A percentile compares a stretch with the other conserved stretches of the same genome.
These are phyloP conservation scores for Rhytidiadelphus loreus DNA, from an alignment of 225 moss, liverwort and hornwort species.

Conservation along the genomic window DNA sequence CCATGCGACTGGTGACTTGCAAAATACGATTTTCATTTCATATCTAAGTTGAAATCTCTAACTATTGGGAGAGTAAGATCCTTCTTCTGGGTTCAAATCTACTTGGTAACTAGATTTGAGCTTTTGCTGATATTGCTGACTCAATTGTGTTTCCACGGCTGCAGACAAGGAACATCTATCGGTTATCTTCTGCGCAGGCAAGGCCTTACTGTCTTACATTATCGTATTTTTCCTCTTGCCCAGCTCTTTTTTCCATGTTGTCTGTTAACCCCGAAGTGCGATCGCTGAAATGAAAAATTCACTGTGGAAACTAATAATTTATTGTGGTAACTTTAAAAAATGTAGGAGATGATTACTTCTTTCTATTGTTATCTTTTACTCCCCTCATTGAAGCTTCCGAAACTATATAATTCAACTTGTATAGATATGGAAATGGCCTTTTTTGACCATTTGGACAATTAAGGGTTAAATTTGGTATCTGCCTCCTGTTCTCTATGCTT, in stretches of 20 bases:
- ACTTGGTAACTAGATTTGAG: neutral
- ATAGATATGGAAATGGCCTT: neutral
- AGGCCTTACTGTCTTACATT: neutral
- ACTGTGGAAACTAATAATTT: neutral
- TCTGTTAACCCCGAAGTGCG: neutral
- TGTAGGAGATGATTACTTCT: neutral
- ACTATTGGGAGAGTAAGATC: neutral
- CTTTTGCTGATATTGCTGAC: neutral
- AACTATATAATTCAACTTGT: neutral
- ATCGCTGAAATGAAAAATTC: neutral
- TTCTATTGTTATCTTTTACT: neutral
- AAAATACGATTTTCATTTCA: neutral
- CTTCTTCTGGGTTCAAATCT: neutral
- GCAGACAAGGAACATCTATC: constrained; percentile 31
- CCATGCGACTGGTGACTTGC: neutral
- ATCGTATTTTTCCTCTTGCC: neutral
- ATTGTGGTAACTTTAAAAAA: neutral
- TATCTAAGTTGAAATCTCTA: neutral
- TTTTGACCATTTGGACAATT: neutral
- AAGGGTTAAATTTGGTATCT: neutral
- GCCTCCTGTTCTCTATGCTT: neutral
- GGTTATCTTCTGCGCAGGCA: constrained; percentile 34
- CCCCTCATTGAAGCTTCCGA: neutral
- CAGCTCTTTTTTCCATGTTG: neutral
- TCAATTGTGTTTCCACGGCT: neutral